phyloP scores from a whole-genome alignment of 2,329 filamentous ascomycete genomes.

The Dichotomopilus funicola region DNA sequence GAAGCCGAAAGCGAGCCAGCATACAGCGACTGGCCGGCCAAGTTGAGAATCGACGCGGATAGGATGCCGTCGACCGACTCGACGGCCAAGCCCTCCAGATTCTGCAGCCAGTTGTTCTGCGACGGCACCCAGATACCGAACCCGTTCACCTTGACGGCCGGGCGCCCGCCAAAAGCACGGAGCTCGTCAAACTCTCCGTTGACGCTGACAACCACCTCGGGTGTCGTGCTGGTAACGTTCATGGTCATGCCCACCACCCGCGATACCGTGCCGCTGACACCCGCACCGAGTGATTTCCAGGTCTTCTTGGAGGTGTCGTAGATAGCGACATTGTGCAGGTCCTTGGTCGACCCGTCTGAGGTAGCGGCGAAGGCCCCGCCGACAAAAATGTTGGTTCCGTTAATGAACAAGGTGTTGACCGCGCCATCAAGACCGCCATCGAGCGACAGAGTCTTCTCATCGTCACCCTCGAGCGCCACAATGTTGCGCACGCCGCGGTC shows the following conservation, averaged over 20 bases:
- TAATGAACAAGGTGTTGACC: conserved; percentile 65
- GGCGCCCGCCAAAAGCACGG: conserved; percentile 57
- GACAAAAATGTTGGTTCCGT: conserved; percentile 64
- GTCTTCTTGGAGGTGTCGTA: conserved; percentile 62
- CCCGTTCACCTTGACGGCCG: conserved; percentile 57
- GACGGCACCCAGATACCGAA: conserved; percentile 93
- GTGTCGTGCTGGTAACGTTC: conserved; percentile 63
- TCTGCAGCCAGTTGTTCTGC: conserved; percentile 77
- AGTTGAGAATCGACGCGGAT: conserved; percentile 59
- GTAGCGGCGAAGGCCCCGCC: conserved; percentile 82
- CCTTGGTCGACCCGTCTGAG: conserved; percentile 50
- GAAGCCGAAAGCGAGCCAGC: conserved; percentile 78
- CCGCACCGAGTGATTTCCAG: conserved; percentile 77
- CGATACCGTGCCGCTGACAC: conserved; percentile 72
- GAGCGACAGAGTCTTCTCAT: conserved; percentile 53
- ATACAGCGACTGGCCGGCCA: conserved; percentile 59
- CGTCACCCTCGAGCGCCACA: conserved; percentile 61
- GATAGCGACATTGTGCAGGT: conserved; percentile 67
- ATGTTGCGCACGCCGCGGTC: conserved; percentile 61
- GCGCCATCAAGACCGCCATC: conserved; percentile 72
- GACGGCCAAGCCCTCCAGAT: conserved; percentile 54
- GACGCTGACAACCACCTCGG: conserved; percentile 70
- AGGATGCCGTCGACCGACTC: conserved; percentile 67
- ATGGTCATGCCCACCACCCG: conserved; percentile 70
- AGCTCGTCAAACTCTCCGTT: conserved; percentile 74